Base-by-base conservation (phyloP, 2,329 filamentous ascomycete species). In the Juglanconis sp. region DNA sequence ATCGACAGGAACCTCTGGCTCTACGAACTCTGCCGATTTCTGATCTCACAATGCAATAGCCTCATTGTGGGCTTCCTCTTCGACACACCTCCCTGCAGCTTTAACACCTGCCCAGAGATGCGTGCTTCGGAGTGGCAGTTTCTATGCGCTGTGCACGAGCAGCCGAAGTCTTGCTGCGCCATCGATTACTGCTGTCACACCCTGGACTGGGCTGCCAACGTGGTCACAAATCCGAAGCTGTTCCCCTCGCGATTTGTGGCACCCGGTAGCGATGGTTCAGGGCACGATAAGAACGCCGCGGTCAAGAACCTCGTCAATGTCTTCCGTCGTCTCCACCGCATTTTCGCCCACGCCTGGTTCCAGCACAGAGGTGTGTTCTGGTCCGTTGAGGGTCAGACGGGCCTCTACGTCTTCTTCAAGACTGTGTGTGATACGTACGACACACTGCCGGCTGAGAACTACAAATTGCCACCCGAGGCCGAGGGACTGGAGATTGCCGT, bases 161-260 rank as follows among this genome's bases (percentile, higher is more conserved):
- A 92, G 53, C 95, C 95, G 53, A 98, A 98, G 77, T 91, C 89
- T 69, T 99, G 95, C 79, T 97, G 94, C 75, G 95, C 95, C 55
- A 97, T 99, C 71, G 95, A 99, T 77, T 99, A 99, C 78, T 97
- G 93, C 82, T 98, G 94, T 73, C 95, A 99, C 73, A 99, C 95
- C 0, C 87, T 99, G 48, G 95, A 99, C 77, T 98, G 94, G 92
- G 95, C 95, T 3, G 93, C 92, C 60, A 96, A 96, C 69, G 90
- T 94, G 24, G 87, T 99, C 60, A 96, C 94, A 3, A 95, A 92
- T 68, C 90, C 92, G 57, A 97, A 97, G 79, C 90, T 95, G 71
- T 99, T 99, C 72, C 94, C 95, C 0, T 96, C 91, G 67, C 86
- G 95, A 56, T 85, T 96, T 65, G 81, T 84, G 56, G 76, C 83